Evolutionary conservation across 129 eudicot species (phyloP), one percentile per base, ranked within the genome.

Genomic region (Flaveria sonorensis): DNA sequence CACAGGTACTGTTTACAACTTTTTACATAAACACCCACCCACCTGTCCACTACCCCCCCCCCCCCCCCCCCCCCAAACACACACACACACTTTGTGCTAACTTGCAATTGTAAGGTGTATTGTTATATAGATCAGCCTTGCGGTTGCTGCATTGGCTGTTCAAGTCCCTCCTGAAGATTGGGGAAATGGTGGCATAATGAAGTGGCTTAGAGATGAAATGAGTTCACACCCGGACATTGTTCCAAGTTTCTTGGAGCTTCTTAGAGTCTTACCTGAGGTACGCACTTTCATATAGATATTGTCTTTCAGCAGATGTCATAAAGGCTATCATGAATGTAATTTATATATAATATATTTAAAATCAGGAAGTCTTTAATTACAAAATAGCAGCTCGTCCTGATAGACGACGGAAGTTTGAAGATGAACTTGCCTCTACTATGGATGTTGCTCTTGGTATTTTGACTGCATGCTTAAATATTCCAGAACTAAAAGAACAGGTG

Each of bases 121-220:
- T 48, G 53, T 40, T 81, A 82, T 88, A 73, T 83, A 93, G 98
- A 93, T 93, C 83, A 93, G 98, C 71, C 93, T 93, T 84, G 98
- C 98, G 23, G 96, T 93, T 72, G 98, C 98, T 80, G 98, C 98
- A 71, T 84, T 93, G 87, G 97, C 98, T 79, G 96, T 93, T 57
- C 98, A 93, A 87, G 97, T 93, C 19, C 89, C 97, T 63, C 87
- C 96, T 59, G 91, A 89, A 70, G 98, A 93, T 74, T 93, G 98
- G 98, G 98, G 98, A 51, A 93, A 89, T 80, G 98, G 97, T 39
- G 98, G 97, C 53, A 87, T 93, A 74, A 80, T 93, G 69, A 84
- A 82, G 52, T 93, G 98, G 98, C 90, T 91, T 16, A 91, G 92
- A 81, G 88, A 84, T 78, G 97, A 91, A 77, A 93, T 93, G 96